Conservation (phyloP, 768 basidiomycete genomes). For the Chalciporus sphaerocephalus region DNA sequence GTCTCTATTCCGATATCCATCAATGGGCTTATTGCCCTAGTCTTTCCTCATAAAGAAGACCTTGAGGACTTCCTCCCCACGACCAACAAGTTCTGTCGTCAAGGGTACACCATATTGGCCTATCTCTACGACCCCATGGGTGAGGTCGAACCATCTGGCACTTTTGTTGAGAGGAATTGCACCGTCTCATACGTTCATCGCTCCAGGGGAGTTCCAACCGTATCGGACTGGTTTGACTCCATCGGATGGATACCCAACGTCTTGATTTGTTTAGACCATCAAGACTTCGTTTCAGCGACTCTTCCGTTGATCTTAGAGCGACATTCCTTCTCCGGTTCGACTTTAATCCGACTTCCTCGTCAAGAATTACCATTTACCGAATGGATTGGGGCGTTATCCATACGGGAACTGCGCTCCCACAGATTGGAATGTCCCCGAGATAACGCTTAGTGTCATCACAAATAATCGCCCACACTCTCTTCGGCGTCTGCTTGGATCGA, state of each 20-base stretch:
- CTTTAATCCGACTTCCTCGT: constrained; percentile 42
- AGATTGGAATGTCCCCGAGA: constrained; percentile 73
- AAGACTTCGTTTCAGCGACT: constrained; percentile 21
- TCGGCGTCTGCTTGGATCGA: constrained; percentile 58
- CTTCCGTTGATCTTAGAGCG: constrained; percentile 19
- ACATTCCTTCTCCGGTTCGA: constrained; percentile 25
- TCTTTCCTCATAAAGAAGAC: constrained; percentile 35
- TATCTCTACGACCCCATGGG: constrained; percentile 28
- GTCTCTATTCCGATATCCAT: constrained; percentile 2
- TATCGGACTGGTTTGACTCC: constrained; percentile 32
- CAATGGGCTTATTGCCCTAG: constrained; percentile 31
- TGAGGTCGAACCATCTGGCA: neutral
- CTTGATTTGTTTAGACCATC: constrained; percentile 33
- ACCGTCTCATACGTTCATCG: constrained; percentile 15
- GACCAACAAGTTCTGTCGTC: constrained; percentile 33
- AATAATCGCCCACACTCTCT: constrained; percentile 73
- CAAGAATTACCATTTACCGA: constrained; percentile 47
- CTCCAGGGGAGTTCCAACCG: constrained; percentile 6
- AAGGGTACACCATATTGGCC: constrained; percentile 29
- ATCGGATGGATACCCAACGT: constrained; percentile 30
- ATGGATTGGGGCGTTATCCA: constrained; percentile 60
- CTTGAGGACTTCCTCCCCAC: constrained; percentile 32
- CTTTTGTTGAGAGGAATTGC: constrained; percentile 14
- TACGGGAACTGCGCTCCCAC: constrained; percentile 41
- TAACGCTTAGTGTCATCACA: constrained; percentile 75